A percentile compares a stretch with the other conserved stretches of the same genome.
Conservation (phyloP, 495 filamentous ascomycete genomes). For the Chaetomidium leptoderma region DNA sequence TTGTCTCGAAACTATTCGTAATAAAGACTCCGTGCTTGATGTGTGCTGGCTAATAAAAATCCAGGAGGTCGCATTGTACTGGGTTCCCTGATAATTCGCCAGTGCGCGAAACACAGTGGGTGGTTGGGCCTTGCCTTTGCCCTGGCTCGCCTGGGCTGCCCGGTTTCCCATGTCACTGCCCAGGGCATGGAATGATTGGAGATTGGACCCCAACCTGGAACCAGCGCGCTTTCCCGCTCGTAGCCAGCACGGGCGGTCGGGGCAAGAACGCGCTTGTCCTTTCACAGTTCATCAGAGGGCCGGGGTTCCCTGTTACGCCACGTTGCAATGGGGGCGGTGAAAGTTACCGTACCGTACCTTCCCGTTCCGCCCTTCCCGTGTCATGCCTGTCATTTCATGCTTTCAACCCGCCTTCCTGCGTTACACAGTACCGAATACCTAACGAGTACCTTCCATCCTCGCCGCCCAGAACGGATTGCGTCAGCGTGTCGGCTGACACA, state of each 20-base stretch:
- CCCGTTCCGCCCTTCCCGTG: conserved; percentile 27
- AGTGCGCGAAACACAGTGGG: no score
- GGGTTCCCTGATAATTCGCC: no score
- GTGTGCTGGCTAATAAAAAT: no score
- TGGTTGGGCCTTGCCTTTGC: no score
- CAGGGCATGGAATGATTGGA: no score
- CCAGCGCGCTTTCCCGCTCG: conserved; percentile 2
- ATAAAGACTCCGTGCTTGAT: no score
- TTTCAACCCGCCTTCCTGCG: conserved; percentile 15
- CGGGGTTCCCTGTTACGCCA: conserved; percentile 23
- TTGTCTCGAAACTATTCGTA: no score
- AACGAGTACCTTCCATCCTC: not conserved
- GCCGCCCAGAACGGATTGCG: not conserved
- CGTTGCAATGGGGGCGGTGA: conserved; percentile 25
- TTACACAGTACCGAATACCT: not conserved
- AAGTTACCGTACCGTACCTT: conserved; percentile 17
- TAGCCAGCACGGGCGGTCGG: not conserved
- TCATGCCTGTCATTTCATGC: conserved; percentile 25
- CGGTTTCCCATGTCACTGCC: no score
- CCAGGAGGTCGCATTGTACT: no score
- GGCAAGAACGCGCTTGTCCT: no score
- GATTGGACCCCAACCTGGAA: conserved; percentile 3
- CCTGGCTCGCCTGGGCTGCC: no score
- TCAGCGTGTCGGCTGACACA: conserved; percentile 3
- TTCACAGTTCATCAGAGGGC: no score